Base-by-base conservation (phyloP, 139 green algal species). In the Chlorella vulgaris region DNA sequence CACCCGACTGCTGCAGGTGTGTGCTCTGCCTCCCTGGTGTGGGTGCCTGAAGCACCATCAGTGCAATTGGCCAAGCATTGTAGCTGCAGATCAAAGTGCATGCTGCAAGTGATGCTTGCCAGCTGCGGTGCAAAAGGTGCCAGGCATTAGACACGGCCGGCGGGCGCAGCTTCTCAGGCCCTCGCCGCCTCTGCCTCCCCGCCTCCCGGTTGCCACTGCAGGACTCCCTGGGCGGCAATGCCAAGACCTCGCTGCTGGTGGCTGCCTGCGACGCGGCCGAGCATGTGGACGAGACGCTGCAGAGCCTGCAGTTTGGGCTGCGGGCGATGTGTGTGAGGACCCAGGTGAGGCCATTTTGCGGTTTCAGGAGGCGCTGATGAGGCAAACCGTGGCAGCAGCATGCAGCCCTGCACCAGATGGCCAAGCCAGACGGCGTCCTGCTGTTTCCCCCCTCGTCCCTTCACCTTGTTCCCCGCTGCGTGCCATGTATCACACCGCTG, bases 281-380 rank as follows among this genome's bases (percentile, higher is more conserved):
- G 76, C 91, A 96, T 58, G 80, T 83, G n/a, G 91, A 95, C 29
- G 93, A 97, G 87, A 92, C 86, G n/a, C 62, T 95, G 76, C 89
- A 94, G 82, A 91, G 86, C 6, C 87, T 97, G 69, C 87, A 93
- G 82, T 97, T 97, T 88, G 93, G 90, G 18, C 75, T 78, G 53
- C 74, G 93, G 31, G 93, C 93, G 18, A 95, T 96, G 91, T 87
- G 84, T n/a, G 92, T 97, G 28, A 85, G 88, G 60, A 97, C 86
- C 71, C 86, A 91, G 85, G 80, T 80, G 43, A 50, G 71, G 8
- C 6, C 2, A 53, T 8, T 7, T 8, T 31, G 75, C 19, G 58
- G 36, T 7, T 13, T 5, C 13, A 7, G 13, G 7, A 74, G 38
- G 13, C 24, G 38, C 35, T 55, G 47, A 15, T 10, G n/a, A 58